A percentile compares a stretch with the other conserved stretches of the same genome.
These are phyloP conservation scores for Mycena galopus DNA, from an alignment of 768 basidiomycete genomes.

Conservation along the genomic window DNA sequence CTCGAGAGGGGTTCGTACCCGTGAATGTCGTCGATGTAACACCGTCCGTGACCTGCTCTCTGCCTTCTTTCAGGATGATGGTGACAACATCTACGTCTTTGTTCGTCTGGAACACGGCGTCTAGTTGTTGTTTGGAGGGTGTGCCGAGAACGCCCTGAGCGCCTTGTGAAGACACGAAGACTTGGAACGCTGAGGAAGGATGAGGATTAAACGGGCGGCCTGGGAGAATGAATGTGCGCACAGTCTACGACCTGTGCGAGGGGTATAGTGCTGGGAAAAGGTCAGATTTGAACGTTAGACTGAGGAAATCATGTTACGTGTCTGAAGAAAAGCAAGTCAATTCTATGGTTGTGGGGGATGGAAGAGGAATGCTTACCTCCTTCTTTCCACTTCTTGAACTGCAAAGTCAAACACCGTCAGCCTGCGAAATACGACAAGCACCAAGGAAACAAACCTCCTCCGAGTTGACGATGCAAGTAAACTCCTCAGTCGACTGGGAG, in stretches of 20 bases:
- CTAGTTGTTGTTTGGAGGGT: slow-evolving; percentile 87
- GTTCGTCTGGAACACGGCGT: slow-evolving; percentile 74
- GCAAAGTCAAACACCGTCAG: slow-evolving; percentile 18
- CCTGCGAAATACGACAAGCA: slow-evolving; percentile 30
- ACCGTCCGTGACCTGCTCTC: slow-evolving; percentile 65
- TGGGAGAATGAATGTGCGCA: slow-evolving; percentile 50
- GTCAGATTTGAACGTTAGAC: slow-evolving; percentile 16
- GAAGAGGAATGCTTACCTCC: slow-evolving; percentile 72
- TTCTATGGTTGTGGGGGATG: slow-evolving; percentile 34
- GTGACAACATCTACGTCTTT: slow-evolving; percentile 75
- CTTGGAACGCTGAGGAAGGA: slow-evolving; percentile 68
- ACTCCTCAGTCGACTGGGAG: slow-evolving; percentile 79
- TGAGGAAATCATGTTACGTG: slow-evolving; percentile 65
- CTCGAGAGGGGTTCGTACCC: slow-evolving; percentile 42
- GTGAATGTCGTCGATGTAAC: slow-evolving; percentile 45
- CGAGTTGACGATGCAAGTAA: slow-evolving; percentile 74
- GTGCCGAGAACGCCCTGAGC: slow-evolving; percentile 78
- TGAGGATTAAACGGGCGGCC: neutral
- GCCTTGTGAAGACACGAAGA: slow-evolving; percentile 82
- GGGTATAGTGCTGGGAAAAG: slow-evolving; percentile 68
- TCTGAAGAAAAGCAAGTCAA: slow-evolving; percentile 56
- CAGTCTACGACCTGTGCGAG: slow-evolving; percentile 87
- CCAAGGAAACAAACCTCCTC: slow-evolving; percentile 62
- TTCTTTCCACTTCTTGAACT: slow-evolving; percentile 85
- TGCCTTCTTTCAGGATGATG: slow-evolving; percentile 74